These are phyloP conservation scores for Saccharum spontaneum DNA, from an alignment of 176 grass and related monocot species.

Conservation along the genomic window DNA sequence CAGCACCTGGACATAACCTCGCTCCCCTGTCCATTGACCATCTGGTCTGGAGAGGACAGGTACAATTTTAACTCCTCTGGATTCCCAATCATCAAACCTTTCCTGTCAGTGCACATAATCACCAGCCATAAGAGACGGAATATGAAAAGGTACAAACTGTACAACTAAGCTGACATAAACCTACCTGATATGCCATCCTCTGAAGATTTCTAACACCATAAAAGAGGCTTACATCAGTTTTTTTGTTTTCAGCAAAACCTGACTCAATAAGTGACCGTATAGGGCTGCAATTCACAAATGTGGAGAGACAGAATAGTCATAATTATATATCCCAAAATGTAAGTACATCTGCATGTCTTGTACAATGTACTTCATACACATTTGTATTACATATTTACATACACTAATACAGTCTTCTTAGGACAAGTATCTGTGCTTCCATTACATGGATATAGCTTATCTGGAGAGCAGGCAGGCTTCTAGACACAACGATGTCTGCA, in stretches of 20 bases:
- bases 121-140: not conserved
- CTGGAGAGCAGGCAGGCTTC: not conserved
- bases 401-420: not conserved
- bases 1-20: constrained; percentile 80
- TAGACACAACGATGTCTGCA: not conserved
- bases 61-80: constrained; percentile 69
- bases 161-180: constrained; percentile 1
- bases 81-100: constrained; percentile 69
- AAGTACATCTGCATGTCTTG: not conserved
- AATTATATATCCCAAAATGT: not conserved
- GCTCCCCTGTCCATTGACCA: constrained; percentile 64
- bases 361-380: not conserved
- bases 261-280: constrained; percentile 81
- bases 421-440: not conserved
- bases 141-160: not conserved
- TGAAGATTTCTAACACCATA: constrained; percentile 86
- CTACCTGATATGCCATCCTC: constrained; percentile 85
- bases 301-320: not conserved
- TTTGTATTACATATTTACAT: not conserved
- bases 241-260: constrained; percentile 50
- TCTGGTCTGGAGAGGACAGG: constrained; percentile 79
- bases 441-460: no score
- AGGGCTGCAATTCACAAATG: constrained; percentile 39
- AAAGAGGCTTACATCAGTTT: constrained; percentile 65
- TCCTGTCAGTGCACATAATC: constrained; percentile 43